Conservation (phyloP, 805 yeast species). For the Starmerella bacillaris region DNA sequence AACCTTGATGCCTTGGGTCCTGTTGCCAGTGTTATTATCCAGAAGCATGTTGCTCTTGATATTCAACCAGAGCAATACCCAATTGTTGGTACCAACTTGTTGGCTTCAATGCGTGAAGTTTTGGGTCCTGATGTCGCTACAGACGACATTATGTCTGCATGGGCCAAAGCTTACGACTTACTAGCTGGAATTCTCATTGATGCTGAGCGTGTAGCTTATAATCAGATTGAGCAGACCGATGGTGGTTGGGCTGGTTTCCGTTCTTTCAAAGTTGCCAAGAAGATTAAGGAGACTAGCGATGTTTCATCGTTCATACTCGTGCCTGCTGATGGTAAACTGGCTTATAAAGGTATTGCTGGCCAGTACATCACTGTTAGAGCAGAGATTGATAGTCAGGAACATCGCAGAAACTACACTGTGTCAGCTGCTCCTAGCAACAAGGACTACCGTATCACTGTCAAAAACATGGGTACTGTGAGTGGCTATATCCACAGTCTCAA, state of each 20-base stretch:
- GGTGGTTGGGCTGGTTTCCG: slow-evolving; percentile 45
- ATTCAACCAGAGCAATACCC: slow-evolving; percentile 48
- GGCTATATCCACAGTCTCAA: slow-evolving; percentile 35
- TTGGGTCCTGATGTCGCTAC: slow-evolving; percentile 43
- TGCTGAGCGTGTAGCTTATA: slow-evolving; percentile 35
- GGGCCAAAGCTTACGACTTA: slow-evolving; percentile 47
- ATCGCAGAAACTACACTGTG: slow-evolving; percentile 44
- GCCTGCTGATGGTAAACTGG: slow-evolving; percentile 28
- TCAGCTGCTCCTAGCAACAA: slow-evolving; percentile 25
- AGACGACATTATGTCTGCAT: slow-evolving; percentile 39
- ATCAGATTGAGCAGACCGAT: slow-evolving; percentile 19
- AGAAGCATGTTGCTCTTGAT: slow-evolving; percentile 49
- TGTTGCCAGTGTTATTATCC: slow-evolving; percentile 41
- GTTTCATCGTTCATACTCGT: slow-evolving; percentile 36
- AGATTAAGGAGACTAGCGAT: slow-evolving; percentile 29
- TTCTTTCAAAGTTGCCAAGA: slow-evolving; percentile 29
- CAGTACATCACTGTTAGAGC: slow-evolving; percentile 29
- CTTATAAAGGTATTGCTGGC: slow-evolving; percentile 24
- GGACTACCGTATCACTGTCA: slow-evolving; percentile 44
- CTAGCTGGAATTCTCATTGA: slow-evolving; percentile 43
- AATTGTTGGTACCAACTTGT: slow-evolving; percentile 41
- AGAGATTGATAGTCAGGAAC: slow-evolving; percentile 24
- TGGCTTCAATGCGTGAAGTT: slow-evolving; percentile 35
- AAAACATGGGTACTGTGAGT: slow-evolving; percentile 22
- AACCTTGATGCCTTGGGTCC: slow-evolving; percentile 35